Conservation (phyloP, 768 basidiomycete species). For the Rhizopogon vesiculosus region DNA sequence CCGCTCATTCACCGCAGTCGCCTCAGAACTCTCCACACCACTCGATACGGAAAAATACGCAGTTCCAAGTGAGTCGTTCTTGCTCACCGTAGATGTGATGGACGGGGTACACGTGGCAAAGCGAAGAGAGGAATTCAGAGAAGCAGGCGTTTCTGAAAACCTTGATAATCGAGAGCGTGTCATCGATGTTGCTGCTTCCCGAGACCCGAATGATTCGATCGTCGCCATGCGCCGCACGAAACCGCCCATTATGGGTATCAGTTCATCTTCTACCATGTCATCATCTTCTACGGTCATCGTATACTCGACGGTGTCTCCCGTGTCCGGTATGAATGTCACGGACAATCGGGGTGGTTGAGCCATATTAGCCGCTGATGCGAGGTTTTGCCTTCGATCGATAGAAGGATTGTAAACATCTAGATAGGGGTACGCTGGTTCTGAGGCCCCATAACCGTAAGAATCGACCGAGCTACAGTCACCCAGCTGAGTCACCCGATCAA, state of each 20-base stretch:
- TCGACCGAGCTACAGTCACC: constrained; percentile 8
- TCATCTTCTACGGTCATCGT: background rate
- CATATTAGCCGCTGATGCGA: constrained; percentile 1
- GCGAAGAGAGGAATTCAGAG: constrained; percentile 21
- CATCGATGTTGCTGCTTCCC: constrained; percentile 37
- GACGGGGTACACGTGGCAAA: constrained; percentile 11
- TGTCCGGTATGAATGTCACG: background rate
- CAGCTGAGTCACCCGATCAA: background rate
- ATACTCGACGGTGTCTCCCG: background rate
- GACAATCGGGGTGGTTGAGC: constrained; percentile 12
- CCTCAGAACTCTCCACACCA: constrained; percentile 6
- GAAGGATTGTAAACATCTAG: constrained; percentile 26
- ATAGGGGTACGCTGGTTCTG: constrained; percentile 24
- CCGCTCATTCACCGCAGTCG: constrained; percentile 20
- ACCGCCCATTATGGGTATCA: constrained; percentile 57
- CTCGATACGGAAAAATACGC: constrained; percentile 22
- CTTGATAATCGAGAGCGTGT: constrained; percentile 25
- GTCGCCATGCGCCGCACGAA: constrained; percentile 75
- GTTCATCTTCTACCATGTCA: constrained; percentile 22
- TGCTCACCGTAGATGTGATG: background rate
- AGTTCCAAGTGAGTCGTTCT: constrained; percentile 16
- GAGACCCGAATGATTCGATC: constrained; percentile 71
- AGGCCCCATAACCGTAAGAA: constrained; percentile 24
- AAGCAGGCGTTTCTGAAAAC: constrained; percentile 11
- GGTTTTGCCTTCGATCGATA: background rate